Conservation (phyloP, 352 stramenopile species). For the Phytopythium ostracodes region DNA sequence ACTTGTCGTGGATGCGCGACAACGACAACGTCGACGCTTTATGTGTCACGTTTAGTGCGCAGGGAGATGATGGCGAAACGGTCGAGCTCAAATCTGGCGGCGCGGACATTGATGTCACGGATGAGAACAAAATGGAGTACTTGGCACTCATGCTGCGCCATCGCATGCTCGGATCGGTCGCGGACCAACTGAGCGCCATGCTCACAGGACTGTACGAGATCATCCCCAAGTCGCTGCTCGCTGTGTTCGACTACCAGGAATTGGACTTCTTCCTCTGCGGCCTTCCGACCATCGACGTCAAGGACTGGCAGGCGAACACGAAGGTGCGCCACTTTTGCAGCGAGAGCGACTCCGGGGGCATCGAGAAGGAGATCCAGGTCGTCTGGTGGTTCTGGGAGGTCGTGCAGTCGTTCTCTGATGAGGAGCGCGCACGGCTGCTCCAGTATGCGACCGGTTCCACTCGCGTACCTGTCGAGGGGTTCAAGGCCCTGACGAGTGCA, state of each 20-base stretch:
- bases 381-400: conserved; percentile 91
- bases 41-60: conserved; percentile 74
- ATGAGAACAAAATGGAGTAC: conserved; percentile 95
- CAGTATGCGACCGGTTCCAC: conserved; percentile 97
- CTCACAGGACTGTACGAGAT: conserved; percentile 92
- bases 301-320: conserved; percentile 86
- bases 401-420: conserved; percentile 78
- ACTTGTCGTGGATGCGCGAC: conserved; percentile 69
- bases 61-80: conserved; percentile 56
- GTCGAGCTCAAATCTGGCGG: conserved; percentile 92
- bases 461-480: conserved; percentile 89
- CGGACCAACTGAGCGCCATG: conserved; percentile 88
- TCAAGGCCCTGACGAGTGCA: conserved; percentile 73
- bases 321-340: conserved; percentile 33
- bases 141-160: conserved; percentile 92
- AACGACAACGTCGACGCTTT: conserved; percentile 66
- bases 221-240: conserved; percentile 85
- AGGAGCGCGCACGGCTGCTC: conserved; percentile 94
- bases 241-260: conserved; percentile 94
- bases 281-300: conserved; percentile 78
- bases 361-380: conserved; percentile 60
- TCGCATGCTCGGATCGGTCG: conserved; percentile 90
- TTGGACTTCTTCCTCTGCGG: conserved; percentile 93
- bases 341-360: conserved; percentile 42
- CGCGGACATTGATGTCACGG: conserved; percentile 89